Evolutionary conservation across 495 filamentous ascomycete species (phyloP).

Genomic region (Penicillium soppii): DNA sequence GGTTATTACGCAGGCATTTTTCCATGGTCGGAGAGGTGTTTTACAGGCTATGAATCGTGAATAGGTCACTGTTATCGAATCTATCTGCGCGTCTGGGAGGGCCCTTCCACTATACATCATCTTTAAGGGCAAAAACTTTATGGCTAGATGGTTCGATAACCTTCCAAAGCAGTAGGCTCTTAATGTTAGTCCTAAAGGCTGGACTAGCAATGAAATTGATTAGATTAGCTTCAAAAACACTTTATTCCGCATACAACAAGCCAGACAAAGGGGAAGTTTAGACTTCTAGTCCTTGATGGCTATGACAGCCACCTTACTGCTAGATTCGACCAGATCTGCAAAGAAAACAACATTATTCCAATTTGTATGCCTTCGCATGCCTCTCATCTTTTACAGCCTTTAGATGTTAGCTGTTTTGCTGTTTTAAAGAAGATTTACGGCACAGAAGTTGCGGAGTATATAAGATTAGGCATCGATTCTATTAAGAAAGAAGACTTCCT

Average conservation of each 20-base stretch:
- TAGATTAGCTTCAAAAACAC: slow-evolving; percentile 14
- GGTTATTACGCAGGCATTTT: neutral
- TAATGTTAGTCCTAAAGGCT: slow-evolving; percentile 25
- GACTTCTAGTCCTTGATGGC: neutral
- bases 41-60: slow-evolving; percentile 39
- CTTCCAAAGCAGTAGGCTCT: slow-evolving; percentile 11
- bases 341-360: too few species aligned
- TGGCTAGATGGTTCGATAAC: slow-evolving; percentile 8
- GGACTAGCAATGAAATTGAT: slow-evolving; percentile 27
- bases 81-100: slow-evolving; percentile 23
- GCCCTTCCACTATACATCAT: slow-evolving; percentile 25
- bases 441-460: neutral
- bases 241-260: slow-evolving; percentile 7
- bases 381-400: too few species aligned
- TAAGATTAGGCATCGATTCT: neutral
- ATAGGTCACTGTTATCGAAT: too few species aligned
- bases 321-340: neutral
- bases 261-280: neutral
- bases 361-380: too few species aligned
- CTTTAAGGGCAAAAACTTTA: slow-evolving; percentile 16
- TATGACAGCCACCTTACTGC: neutral
- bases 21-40: neutral
- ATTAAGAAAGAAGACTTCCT: neutral
- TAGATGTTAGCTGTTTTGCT: neutral
- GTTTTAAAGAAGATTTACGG: neutral